Conservation (phyloP, 1,284 basidiomycete genomes). For the Volvariella volvacea region DNA sequence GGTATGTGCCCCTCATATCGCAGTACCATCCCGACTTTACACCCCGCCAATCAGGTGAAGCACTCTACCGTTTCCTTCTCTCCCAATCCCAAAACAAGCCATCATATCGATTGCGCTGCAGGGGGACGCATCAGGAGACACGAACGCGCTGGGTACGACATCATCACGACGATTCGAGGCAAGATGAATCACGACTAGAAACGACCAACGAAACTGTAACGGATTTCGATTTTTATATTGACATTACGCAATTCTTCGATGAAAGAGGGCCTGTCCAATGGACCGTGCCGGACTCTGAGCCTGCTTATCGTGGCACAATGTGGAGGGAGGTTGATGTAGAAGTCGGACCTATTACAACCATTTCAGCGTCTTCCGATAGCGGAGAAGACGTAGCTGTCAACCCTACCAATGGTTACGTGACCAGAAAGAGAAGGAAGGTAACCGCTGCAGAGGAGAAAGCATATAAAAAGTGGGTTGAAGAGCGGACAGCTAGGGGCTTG, state of each 20-base stretch:
- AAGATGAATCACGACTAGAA: conserved; percentile 29
- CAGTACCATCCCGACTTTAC: neutral
- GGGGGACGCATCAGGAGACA: conserved; percentile 54
- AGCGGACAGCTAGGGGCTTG: conserved; percentile 28
- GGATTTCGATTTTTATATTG: conserved; percentile 63
- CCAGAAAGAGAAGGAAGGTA: conserved; percentile 12
- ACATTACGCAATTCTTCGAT: conserved; percentile 29
- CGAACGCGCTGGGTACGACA: conserved; percentile 38
- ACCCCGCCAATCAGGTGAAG: conserved; percentile 43
- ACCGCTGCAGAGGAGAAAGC: conserved; percentile 18
- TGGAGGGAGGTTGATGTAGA: neutral
- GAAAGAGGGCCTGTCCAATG: conserved; percentile 33
- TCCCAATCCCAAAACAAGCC: conserved; percentile 46
- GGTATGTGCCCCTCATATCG: conserved; percentile 26
- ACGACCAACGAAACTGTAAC: conserved; percentile 46
- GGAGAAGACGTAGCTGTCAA: neutral
- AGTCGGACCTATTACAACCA: neutral
- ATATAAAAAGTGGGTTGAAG: conserved; percentile 27
- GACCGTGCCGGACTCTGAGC: conserved; percentile 34
- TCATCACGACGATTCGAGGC: conserved; percentile 27
- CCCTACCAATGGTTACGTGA: too few species aligned
- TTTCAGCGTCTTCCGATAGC: neutral
- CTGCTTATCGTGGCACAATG: neutral
- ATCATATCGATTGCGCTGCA: conserved; percentile 40
- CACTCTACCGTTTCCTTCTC: conserved; percentile 66